Conservation (phyloP, 106 monocot species). For the Cymbidium sinense region DNA sequence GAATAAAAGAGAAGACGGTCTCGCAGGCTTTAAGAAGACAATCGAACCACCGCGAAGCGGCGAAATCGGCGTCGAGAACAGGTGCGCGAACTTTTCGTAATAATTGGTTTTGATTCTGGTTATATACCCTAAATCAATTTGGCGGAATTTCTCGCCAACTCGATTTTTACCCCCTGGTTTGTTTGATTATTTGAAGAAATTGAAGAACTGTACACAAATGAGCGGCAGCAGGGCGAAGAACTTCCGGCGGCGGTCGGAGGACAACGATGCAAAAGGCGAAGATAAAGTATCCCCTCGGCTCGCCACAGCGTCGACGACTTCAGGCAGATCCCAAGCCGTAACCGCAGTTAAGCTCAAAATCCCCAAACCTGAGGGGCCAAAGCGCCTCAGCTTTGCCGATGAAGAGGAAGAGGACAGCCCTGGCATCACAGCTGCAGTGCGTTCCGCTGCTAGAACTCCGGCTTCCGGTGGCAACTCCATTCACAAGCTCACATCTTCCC, state of each 20-base stretch:
- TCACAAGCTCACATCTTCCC: slow-evolving; percentile 47
- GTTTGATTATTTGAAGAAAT: neutral
- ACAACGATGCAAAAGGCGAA: slow-evolving; percentile 26
- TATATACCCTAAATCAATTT: too few relatives aligned
- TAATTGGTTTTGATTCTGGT: too few relatives aligned
- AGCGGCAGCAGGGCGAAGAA: slow-evolving; percentile 57
- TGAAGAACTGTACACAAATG: slow-evolving; percentile 3
- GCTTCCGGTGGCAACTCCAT: slow-evolving; percentile 14
- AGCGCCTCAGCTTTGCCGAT: slow-evolving; percentile 88
- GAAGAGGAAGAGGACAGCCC: slow-evolving; percentile 73
- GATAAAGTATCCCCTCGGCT: slow-evolving; percentile 20
- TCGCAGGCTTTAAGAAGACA: too few relatives aligned
- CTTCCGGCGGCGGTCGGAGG: slow-evolving; percentile 77
- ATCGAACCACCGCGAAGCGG: too few relatives aligned
- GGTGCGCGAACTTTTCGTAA: too few relatives aligned
- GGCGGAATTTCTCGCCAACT: neutral
- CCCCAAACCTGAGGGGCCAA: slow-evolving; percentile 26
- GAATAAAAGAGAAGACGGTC: too few relatives aligned
- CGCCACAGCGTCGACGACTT: neutral
- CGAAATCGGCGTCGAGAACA: too few relatives aligned
- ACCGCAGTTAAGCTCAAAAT: slow-evolving; percentile 11
- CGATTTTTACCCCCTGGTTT: neutral
- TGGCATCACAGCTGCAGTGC: neutral
- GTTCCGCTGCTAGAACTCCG: slow-evolving; percentile 4
- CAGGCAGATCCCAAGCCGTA: slow-evolving; percentile 14